A percentile compares a stretch with the other conserved stretches of the same genome.
These are phyloP conservation scores for Erigeron philadelphicus DNA, from an alignment of 140 eudicot genomes.

Conservation along the genomic window DNA sequence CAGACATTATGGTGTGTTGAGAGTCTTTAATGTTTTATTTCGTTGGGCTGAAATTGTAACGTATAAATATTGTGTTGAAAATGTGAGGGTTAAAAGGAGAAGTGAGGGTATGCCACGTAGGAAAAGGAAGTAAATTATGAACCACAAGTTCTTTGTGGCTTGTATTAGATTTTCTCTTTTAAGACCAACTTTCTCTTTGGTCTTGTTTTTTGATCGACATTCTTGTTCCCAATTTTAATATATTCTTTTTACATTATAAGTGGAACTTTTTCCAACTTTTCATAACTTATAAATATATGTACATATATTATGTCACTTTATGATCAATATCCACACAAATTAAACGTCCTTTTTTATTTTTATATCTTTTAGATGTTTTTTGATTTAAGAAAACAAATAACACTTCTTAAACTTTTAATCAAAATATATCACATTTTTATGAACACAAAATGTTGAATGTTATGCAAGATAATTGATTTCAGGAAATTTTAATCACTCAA, in stretches of 20 bases:
- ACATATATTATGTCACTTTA: too few relatives aligned
- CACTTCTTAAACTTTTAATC: too few relatives aligned
- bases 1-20: conserved; percentile 24
- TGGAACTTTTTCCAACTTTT: background rate
- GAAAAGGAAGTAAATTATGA: conserved; percentile 24
- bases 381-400: too few relatives aligned
- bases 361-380: too few relatives aligned
- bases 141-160: conserved; percentile 41
- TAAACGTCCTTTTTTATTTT: too few relatives aligned
- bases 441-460: too few relatives aligned
- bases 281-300: too few relatives aligned
- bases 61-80: conserved; percentile 20
- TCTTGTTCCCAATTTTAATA: background rate
- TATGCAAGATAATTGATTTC: too few relatives aligned
- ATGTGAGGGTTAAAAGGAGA: conserved; percentile 28
- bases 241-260: background rate
- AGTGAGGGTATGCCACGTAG: conserved; percentile 37
- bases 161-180: conserved; percentile 28
- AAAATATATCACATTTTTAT: too few relatives aligned
- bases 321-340: too few relatives aligned
- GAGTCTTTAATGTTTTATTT: conserved; percentile 18
- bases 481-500: too few relatives aligned
- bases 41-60: background rate
- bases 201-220: conserved; percentile 18
- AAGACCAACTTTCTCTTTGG: conserved; percentile 25